A percentile compares a stretch with the other conserved stretches of the same genome.
These are phyloP conservation scores for Wolfiporia cocos DNA, from an alignment of 1,284 basidiomycete genomes.

Conservation along the genomic window DNA sequence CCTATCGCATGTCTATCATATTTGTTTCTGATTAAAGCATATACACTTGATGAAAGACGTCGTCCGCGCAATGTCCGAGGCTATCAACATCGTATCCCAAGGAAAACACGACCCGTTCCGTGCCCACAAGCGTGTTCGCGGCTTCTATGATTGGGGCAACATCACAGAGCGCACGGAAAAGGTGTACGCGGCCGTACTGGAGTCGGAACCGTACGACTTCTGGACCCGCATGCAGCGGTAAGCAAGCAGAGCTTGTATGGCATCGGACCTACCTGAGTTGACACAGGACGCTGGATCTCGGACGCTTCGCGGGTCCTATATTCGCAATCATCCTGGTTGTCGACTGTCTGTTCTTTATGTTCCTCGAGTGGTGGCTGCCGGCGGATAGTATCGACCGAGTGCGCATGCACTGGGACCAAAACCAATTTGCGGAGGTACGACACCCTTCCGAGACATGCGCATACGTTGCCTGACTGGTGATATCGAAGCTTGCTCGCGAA, in stretches of 20 bases:
- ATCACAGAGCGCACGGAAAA: constrained; percentile 77
- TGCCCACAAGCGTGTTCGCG: constrained; percentile 76
- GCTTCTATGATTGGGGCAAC: constrained; percentile 88
- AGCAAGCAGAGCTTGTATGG: constrained; percentile 2
- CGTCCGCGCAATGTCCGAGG: constrained; percentile 76
- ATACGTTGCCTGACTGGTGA: too few species aligned
- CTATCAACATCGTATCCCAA: constrained; percentile 63
- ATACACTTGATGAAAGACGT: constrained; percentile 70
- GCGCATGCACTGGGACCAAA: constrained; percentile 35
- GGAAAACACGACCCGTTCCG: constrained; percentile 71
- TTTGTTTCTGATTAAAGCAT: too few species aligned
- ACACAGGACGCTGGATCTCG: constrained; percentile 61
- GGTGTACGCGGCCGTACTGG: constrained; percentile 74
- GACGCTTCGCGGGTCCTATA: constrained; percentile 71
- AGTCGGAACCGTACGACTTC: constrained; percentile 53
- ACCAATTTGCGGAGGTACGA: constrained; percentile 28
- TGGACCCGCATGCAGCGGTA: constrained; percentile 72
- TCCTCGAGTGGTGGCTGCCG: constrained; percentile 76
- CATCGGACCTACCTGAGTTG: neutral
- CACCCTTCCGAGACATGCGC: neutral
- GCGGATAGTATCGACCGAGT: constrained; percentile 67
- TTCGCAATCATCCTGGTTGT: constrained; percentile 77
- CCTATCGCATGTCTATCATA: neutral
- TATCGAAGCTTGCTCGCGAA: too few species aligned
- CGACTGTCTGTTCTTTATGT: constrained; percentile 72